phyloP scores from a whole-genome alignment of 2,329 filamentous ascomycete genomes.

The Verticillium alfalfae region DNA sequence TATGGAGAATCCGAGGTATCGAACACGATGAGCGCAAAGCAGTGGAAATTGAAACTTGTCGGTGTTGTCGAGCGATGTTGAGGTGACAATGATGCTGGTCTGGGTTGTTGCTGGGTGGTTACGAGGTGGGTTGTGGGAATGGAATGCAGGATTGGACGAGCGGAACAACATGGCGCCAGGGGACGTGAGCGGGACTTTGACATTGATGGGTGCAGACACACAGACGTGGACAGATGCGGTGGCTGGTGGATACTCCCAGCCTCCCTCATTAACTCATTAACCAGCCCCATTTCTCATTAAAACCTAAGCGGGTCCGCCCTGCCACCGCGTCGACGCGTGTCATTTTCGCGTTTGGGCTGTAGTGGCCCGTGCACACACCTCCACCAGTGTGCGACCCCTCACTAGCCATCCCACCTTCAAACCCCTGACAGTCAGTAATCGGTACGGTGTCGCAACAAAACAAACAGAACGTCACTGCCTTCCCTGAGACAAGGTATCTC shows the following conservation, averaged over 20 bases:
- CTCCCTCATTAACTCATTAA: not conserved
- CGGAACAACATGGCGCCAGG: not conserved
- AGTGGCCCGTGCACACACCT: not conserved
- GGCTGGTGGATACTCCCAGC: not conserved
- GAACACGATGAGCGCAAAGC: not conserved
- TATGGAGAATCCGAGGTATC: not conserved
- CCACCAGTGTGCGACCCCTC: not conserved
- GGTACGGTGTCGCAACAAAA: not conserved
- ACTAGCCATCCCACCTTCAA: not conserved
- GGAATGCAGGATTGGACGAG: not conserved
- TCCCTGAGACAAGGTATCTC: not conserved
- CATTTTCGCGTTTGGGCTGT: conserved; percentile 8
- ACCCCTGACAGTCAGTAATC: not conserved
- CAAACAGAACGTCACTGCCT: conserved; percentile 6
- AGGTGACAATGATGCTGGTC: not conserved
- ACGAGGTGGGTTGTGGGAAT: not conserved
- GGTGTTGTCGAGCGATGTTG: not conserved
- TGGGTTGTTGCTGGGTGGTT: not conserved
- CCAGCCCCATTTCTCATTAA: not conserved
- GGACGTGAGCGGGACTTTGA: not conserved
- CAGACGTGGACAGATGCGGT: not conserved
- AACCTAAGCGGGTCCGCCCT: not conserved
- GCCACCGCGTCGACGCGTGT: conserved; percentile 5
- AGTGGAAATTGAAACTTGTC: not conserved
- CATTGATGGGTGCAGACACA: not conserved